Percentiles rank a stretch among this genome's conserved stretches.
These are phyloP conservation scores for Sclerotiophoma versabilis DNA, from an alignment of 2,329 filamentous ascomycete genomes.

Conservation along the genomic window DNA sequence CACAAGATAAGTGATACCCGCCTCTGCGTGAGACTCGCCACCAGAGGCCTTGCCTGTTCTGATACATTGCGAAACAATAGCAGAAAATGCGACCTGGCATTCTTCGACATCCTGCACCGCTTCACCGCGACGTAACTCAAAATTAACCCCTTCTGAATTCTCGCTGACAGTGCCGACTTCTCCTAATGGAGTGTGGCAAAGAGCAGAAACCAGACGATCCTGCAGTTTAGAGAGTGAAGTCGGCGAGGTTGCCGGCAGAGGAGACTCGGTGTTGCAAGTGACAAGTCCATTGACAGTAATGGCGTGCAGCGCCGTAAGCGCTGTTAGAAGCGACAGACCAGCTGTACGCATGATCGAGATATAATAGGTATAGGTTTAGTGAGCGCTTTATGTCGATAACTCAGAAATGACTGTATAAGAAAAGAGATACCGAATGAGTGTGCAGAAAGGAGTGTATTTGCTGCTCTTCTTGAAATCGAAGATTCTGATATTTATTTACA, in stretches of 20 bases:
- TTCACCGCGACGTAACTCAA: neutral
- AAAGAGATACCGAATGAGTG: neutral
- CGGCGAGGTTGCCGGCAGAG: neutral
- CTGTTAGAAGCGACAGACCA: neutral
- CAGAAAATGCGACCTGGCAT: neutral
- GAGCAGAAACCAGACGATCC: neutral
- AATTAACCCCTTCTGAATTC: neutral
- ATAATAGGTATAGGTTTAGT: neutral
- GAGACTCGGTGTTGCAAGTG: neutral
- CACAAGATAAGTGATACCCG: neutral
- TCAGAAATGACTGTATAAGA: neutral
- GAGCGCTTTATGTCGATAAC: neutral
- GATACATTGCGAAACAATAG: slow-evolving; percentile 2
- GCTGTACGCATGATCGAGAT: neutral
- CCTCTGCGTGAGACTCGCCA: neutral
- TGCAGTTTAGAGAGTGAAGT: neutral
- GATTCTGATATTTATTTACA: neutral
- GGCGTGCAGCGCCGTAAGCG: neutral
- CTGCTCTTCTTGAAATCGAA: neutral
- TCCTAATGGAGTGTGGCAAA: neutral
- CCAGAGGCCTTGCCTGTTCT: neutral
- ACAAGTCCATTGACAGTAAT: neutral
- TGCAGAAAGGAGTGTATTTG: neutral
- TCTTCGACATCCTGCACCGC: neutral
- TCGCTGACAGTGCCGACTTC: neutral